phyloP scores from a whole-genome alignment of 306 rosid genomes.

The Castanea mollissima region DNA sequence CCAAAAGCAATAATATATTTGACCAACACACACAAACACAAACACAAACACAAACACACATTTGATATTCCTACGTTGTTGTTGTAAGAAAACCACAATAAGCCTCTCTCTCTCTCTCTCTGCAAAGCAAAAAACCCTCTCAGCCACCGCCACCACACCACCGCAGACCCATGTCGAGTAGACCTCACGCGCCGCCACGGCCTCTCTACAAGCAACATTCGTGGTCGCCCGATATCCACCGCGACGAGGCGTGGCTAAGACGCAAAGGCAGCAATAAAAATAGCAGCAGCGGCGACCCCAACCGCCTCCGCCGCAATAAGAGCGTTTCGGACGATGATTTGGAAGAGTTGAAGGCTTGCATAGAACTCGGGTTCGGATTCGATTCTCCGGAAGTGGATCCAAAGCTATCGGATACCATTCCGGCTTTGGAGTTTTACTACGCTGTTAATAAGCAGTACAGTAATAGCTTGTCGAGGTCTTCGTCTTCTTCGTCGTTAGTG shows the following conservation, averaged over 20 bases:
- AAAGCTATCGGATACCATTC: conserved; percentile 50
- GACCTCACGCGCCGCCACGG: conserved; percentile 33
- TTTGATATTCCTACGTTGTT: neutral
- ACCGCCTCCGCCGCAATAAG: conserved; percentile 24
- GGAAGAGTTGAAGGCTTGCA: conserved; percentile 72
- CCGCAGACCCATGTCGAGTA: conserved; percentile 27
- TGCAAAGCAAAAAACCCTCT: too few relatives aligned
- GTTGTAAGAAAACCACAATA: neutral
- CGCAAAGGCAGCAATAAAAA: conserved; percentile 27
- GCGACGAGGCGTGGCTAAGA: conserved; percentile 80
- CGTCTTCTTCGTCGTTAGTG: conserved; percentile 38
- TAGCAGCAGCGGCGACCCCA: neutral
- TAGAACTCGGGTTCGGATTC: conserved; percentile 72
- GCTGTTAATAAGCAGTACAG: conserved; percentile 52
- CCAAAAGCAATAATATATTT: neutral
- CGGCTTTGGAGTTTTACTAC: conserved; percentile 59
- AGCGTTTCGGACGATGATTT: conserved; percentile 69
- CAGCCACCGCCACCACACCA: neutral
- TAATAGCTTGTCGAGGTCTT: conserved; percentile 34
- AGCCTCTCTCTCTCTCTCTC: too few relatives aligned
- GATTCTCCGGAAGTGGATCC: conserved; percentile 56
- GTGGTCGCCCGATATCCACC: conserved; percentile 62
- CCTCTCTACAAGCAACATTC: conserved; percentile 61
- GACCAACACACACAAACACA: neutral
- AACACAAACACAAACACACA: neutral